phyloP scores from a whole-genome alignment of 495 filamentous ascomycete genomes.

The Mycothermus thermophilus region DNA sequence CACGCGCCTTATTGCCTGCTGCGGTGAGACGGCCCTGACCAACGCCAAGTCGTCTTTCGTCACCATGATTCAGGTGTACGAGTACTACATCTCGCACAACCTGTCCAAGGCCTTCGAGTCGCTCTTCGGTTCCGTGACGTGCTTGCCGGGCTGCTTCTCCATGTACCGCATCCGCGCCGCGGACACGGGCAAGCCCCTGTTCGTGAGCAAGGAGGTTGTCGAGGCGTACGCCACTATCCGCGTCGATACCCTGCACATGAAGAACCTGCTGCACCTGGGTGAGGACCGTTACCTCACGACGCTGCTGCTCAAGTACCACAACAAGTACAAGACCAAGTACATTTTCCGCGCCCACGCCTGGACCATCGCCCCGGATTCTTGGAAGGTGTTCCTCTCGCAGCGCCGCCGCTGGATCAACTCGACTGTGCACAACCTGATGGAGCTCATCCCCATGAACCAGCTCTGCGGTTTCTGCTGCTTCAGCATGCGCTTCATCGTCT shows the following conservation, averaged over 20 bases:
- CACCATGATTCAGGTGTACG: constrained; percentile 99
- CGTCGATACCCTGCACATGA: constrained; percentile 97
- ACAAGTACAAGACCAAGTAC: constrained; percentile 96
- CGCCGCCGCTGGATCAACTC: constrained; percentile 99
- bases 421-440: constrained; percentile 93
- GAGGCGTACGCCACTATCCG: constrained; percentile 79
- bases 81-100: constrained; percentile 99
- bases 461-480: constrained; percentile 99
- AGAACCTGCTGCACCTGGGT: constrained; percentile 89
- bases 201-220: constrained; percentile 83
- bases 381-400: constrained; percentile 89
- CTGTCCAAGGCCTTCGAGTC: constrained; percentile 97
- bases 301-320: constrained; percentile 80
- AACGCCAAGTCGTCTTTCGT: constrained; percentile 87
- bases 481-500: constrained; percentile 97
- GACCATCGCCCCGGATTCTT: constrained; percentile 91
- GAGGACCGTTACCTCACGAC: constrained; percentile 96
- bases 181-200: constrained; percentile 86
- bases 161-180: constrained; percentile 96
- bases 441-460: constrained; percentile 83
- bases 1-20: constrained; percentile 80
- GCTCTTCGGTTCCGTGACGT: constrained; percentile 93
- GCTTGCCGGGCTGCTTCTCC: constrained; percentile 91
- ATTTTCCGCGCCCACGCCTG: constrained; percentile 83
- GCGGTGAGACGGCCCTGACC: constrained; percentile 84